Conservation (phyloP, 768 basidiomycete genomes). For the Tricholoma sp. region DNA sequence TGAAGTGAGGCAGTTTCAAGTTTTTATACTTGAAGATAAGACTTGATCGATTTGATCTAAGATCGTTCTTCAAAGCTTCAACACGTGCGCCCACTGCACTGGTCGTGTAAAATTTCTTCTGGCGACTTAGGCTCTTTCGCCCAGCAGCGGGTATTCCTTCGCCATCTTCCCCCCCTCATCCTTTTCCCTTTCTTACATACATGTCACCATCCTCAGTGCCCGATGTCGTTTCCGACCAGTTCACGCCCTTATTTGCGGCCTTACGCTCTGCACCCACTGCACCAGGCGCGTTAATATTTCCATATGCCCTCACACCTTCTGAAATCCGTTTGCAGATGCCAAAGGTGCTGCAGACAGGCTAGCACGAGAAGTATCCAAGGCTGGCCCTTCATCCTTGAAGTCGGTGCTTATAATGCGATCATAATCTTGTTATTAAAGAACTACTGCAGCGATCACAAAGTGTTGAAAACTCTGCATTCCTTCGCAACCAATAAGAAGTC, state of each 20-base stretch:
- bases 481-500: conserved; percentile 84
- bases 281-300: conserved; percentile 36
- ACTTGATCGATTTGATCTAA: too few relatives aligned
- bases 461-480: conserved; percentile 59
- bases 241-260: conserved; percentile 45
- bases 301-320: conserved; percentile 3
- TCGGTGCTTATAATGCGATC: conserved; percentile 23
- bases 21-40: too few relatives aligned
- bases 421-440: not conserved
- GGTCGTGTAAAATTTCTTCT: not conserved
- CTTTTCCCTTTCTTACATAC: conserved; percentile 2
- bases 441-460: conserved; percentile 46
- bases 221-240: conserved; percentile 35
- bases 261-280: conserved; percentile 57
- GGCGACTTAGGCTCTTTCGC: not conserved
- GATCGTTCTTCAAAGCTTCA: too few relatives aligned
- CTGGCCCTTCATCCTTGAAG: conserved; percentile 59
- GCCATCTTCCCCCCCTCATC: not conserved
- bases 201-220: conserved; percentile 57
- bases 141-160: not conserved
- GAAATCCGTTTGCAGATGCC: conserved; percentile 49
- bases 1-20: too few relatives aligned
- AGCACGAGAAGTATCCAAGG: conserved; percentile 64
- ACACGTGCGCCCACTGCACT: not conserved
- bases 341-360: conserved; percentile 80